Conservation (phyloP, 106 monocot genomes). For the Dioscorea zingiberensis region DNA sequence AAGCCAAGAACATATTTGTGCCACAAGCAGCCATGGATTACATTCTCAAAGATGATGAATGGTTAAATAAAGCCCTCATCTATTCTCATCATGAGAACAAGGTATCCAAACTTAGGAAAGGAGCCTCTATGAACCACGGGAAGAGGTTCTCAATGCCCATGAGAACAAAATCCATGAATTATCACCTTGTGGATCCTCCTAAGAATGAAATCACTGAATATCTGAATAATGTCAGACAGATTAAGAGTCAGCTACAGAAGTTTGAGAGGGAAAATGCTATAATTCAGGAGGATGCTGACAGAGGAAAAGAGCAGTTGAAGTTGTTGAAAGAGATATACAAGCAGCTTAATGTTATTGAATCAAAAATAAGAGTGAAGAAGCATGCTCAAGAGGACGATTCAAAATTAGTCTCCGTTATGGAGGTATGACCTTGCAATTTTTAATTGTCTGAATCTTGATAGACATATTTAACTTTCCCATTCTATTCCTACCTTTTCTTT, state of each 20-base stretch:
- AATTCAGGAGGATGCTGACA: constrained; percentile 22
- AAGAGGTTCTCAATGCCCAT: background rate
- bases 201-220: background rate
- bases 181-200: constrained; percentile 1
- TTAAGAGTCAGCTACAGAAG: constrained; percentile 24
- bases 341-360: constrained; percentile 38
- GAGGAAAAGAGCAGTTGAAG: constrained; percentile 35
- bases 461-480: too few relatives aligned
- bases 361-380: constrained; percentile 24
- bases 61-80: constrained; percentile 5
- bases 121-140: background rate
- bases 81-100: background rate
- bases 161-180: constrained; percentile 4
- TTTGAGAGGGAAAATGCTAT: constrained; percentile 30
- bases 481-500: background rate
- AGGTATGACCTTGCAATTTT: constrained; percentile 25
- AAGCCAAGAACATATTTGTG: constrained; percentile 1
- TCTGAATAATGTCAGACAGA: constrained; percentile 28
- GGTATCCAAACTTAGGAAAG: constrained; percentile 4
- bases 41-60: constrained; percentile 8
- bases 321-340: constrained; percentile 41
- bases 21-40: constrained; percentile 8
- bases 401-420: constrained; percentile 36
- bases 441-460: too few relatives aligned
- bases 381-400: constrained; percentile 12